These are phyloP conservation scores for Lentinula guzmanii DNA, from an alignment of 768 basidiomycete species.

Conservation along the genomic window DNA sequence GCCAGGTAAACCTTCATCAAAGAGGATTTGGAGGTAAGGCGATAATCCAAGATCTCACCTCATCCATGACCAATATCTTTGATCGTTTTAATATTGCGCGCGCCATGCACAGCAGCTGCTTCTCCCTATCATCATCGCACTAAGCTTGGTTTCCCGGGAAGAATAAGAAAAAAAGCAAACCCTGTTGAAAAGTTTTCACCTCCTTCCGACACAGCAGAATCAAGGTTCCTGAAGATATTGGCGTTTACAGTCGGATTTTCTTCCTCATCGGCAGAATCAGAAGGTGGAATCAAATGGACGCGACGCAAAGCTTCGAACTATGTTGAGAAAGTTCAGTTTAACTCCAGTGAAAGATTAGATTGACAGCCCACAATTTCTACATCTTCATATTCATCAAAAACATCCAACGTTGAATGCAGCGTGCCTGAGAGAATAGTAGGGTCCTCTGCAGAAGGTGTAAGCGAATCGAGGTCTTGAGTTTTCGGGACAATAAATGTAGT, in stretches of 20 bases:
- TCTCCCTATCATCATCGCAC: constrained; percentile 41
- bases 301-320: constrained; percentile 82
- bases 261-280: constrained; percentile 31
- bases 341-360: not conserved
- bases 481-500: not conserved
- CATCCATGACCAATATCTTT: constrained; percentile 80
- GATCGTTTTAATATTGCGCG: constrained; percentile 77
- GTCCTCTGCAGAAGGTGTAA: constrained; percentile 52
- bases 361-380: constrained; percentile 61
- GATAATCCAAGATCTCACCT: constrained; percentile 35
- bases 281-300: constrained; percentile 68
- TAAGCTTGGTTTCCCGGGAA: not conserved
- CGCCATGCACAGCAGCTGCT: constrained; percentile 87
- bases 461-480: not conserved
- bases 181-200: constrained; percentile 89
- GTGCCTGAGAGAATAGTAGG: constrained; percentile 85
- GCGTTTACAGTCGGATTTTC: constrained; percentile 48
- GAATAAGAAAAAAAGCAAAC: constrained; percentile 28
- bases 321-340: not conserved
- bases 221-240: constrained; percentile 74
- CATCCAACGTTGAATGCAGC: constrained; percentile 73
- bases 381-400: constrained; percentile 84
- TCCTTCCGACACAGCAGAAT: constrained; percentile 72
- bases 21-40: not conserved
- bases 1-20: not conserved